Conservation (phyloP, 1,139 yeast species). For the Pichia sp. region DNA sequence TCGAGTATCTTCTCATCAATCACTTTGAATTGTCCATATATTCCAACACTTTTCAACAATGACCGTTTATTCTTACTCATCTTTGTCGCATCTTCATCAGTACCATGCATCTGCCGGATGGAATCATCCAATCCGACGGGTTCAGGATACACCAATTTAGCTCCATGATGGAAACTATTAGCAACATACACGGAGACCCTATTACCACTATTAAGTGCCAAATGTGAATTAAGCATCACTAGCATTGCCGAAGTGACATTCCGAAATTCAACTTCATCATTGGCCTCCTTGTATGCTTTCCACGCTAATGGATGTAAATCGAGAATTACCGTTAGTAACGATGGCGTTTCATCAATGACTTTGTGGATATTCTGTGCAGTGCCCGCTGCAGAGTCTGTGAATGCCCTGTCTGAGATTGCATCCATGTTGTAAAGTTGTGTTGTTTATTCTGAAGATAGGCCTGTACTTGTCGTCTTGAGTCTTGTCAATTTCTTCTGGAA, state of each 20-base stretch:
- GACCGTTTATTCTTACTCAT: constrained; percentile 7
- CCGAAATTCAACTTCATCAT: constrained; percentile 36
- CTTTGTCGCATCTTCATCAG: constrained; percentile 2
- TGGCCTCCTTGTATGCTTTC: constrained; percentile 39
- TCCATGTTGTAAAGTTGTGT: no score
- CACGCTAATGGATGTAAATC: constrained; percentile 79
- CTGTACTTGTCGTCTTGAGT: no score
- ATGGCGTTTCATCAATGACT: constrained; percentile 62
- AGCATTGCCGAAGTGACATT: constrained; percentile 55
- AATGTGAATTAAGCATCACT: constrained; percentile 77
- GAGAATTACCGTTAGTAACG: constrained; percentile 68
- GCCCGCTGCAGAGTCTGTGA: constrained; percentile 36
- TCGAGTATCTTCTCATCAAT: constrained; percentile 74
- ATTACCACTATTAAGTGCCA: constrained; percentile 79
- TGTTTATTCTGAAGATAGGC: no score
- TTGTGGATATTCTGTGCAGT: constrained; percentile 17
- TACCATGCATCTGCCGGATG: no score
- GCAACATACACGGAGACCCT: constrained; percentile 79
- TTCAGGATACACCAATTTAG: constrained; percentile 64
- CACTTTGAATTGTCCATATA: constrained; percentile 81
- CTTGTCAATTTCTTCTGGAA: no score
- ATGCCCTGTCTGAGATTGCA: constrained; percentile 64
- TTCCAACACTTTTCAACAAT: constrained; percentile 36
- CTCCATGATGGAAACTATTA: constrained; percentile 51
- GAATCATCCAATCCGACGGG: constrained; percentile 5